Evolutionary conservation across 2,329 filamentous ascomycete genomes (phyloP).

Genomic region (Orbilia blumenaviensis): DNA sequence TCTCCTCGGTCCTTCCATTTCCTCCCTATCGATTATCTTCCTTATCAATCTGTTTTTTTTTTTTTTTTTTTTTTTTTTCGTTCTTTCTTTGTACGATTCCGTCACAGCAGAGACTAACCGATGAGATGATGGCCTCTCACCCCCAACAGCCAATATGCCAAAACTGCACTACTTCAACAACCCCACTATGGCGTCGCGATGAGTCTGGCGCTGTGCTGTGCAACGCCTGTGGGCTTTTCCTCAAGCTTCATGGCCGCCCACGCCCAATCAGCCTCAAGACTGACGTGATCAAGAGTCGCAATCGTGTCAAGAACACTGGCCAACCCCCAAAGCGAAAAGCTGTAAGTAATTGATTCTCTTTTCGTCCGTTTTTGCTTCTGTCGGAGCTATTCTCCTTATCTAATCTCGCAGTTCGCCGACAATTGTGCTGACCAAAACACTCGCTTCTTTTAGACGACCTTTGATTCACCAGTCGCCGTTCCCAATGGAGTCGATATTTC

Average conservation of each 20-base stretch:
- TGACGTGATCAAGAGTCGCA: conserved; percentile 99
- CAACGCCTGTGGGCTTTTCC: conserved; percentile 96
- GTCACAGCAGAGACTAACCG: conserved; percentile 58
- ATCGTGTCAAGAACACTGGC: conserved; percentile 89
- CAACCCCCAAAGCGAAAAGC: conserved; percentile 70
- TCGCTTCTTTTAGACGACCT: conserved; percentile 53
- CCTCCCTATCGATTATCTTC: conserved; percentile 28
- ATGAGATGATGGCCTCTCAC: conserved; percentile 65
- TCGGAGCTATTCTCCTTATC: conserved; percentile 31
- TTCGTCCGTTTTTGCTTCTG: conserved; percentile 26
- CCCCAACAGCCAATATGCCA: conserved; percentile 88
- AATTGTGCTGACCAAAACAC: conserved; percentile 42
- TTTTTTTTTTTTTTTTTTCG: conserved; percentile 58
- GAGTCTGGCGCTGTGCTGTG: conserved; percentile 94
- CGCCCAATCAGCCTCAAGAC: conserved; percentile 97
- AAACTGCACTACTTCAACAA: conserved; percentile 95
- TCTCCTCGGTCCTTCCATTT: conserved; percentile 35
- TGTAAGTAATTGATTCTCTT: conserved; percentile 69
- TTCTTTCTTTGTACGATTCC: conserved; percentile 64
- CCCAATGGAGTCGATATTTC: conserved; percentile 64
- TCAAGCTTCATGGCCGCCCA: conserved; percentile 93
- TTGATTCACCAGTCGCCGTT: conserved; percentile 60
- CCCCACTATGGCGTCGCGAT: conserved; percentile 95
- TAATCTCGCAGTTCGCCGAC: conserved; percentile 53
- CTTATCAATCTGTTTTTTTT: conserved; percentile 57